A percentile compares a stretch with the other conserved stretches of the same genome.
phyloP scores from a whole-genome alignment of 208 protist species.

The Trypanosoma theileri region DNA sequence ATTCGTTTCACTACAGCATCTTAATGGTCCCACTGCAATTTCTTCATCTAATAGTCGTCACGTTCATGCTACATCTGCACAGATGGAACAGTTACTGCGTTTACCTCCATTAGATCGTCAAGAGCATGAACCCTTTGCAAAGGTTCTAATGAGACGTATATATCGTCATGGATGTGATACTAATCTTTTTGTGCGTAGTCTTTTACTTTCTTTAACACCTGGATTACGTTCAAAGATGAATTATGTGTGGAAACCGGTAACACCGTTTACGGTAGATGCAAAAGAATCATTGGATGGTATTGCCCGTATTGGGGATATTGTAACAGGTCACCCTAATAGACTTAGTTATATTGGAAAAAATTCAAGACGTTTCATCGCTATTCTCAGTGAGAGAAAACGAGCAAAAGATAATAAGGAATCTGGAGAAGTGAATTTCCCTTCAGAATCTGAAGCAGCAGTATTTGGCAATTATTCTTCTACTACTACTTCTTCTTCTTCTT shows the following conservation, averaged over 20 bases:
- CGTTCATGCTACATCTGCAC: conserved; percentile 26
- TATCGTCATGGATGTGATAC: conserved; percentile 50
- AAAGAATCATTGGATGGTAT: conserved; percentile 16
- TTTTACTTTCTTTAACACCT: conserved; percentile 74
- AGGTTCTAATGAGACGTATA: conserved; percentile 64
- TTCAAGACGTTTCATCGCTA: conserved; percentile 36
- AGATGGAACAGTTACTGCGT: conserved; percentile 42
- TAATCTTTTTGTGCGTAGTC: conserved; percentile 59
- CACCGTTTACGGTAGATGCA: conserved; percentile 20
- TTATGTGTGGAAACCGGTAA: conserved; percentile 51
- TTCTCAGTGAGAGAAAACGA: conserved; percentile 19
- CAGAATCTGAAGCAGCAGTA: neutral
- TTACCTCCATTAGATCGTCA: conserved; percentile 63
- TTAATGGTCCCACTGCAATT: conserved; percentile 39
- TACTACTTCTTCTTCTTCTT: too few relatives aligned
- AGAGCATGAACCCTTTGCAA: conserved; percentile 70
- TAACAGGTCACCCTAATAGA: conserved; percentile 51
- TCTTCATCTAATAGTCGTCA: conserved; percentile 18
- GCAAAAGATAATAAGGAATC: conserved; percentile 14
- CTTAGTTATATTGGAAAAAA: conserved; percentile 44
- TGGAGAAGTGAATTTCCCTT: neutral
- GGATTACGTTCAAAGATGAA: conserved; percentile 64
- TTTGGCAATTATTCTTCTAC: too few relatives aligned
- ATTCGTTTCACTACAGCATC: conserved; percentile 31
- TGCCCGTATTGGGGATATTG: conserved; percentile 53